Evolutionary conservation across 495 filamentous ascomycete genomes (phyloP).

Genomic region (Xylaria cubensis): DNA sequence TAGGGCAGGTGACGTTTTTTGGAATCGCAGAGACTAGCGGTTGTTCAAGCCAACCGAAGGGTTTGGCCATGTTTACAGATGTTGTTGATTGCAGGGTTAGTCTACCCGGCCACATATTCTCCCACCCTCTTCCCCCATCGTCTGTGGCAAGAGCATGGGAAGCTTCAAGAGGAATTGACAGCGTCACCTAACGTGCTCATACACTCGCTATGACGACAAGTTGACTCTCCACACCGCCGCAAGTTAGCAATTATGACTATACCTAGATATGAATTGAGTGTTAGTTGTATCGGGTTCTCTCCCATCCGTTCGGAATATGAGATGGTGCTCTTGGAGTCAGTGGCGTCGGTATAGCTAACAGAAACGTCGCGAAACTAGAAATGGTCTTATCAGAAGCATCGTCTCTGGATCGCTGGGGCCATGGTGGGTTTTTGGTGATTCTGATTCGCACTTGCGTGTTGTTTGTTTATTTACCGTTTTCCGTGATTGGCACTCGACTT

Average conservation of each 20-base stretch:
- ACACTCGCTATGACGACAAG: neutral
- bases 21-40: neutral
- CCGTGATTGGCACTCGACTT: constrained; percentile 15
- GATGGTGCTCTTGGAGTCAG: neutral
- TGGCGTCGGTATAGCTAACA: neutral
- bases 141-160: neutral
- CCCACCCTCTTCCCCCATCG: neutral
- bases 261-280: neutral
- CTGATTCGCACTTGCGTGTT: constrained; percentile 21
- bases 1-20: neutral
- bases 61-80: constrained; percentile 3
- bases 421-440: neutral
- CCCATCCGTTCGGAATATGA: neutral
- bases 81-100: constrained; percentile 10
- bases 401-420: neutral
- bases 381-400: neutral
- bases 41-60: constrained; percentile 1
- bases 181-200: neutral
- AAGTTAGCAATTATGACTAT: neutral
- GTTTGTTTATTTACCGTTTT: constrained; percentile 28
- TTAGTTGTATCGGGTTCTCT: neutral
- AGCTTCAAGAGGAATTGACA: neutral
- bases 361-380: neutral
- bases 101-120: neutral
- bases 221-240: neutral